Evolutionary conservation across 371 early-diverging fungal species (phyloP), one percentile per base, ranked within the genome.

Genomic region (Actinomucor elegans): DNA sequence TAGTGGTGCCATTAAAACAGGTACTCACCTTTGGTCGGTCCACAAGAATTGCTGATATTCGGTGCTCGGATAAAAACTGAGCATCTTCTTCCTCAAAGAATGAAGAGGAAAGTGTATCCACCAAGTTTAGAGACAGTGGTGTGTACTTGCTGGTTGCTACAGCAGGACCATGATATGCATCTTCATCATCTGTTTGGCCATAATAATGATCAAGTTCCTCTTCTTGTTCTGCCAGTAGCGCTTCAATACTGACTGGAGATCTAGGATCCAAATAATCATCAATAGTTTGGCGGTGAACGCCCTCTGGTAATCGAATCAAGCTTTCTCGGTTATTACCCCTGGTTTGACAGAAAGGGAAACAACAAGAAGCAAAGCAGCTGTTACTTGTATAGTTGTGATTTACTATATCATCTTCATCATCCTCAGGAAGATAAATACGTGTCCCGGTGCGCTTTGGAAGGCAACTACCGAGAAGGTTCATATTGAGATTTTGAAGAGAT

Each of bases 21-120:
- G 1, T n/a, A 7, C 8, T 28, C 47, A 58, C 59, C 52, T 52
- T 52, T 17, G 52, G 52, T 20, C 52, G 23, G 7, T 58, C 59
- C 17, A 47, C 47, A 12, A 61, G 43, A 7, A 61, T 61, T n/a
- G 61, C 55, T 15, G 61, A 48, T 48, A 61, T 61, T 9, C 61
- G 41, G 38, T 55, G 45, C 17, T 61, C 52, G 11, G 61, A 61
- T 11, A 61, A 10, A 46, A 37, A 55, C 32, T 61, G 46, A 32
- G 61, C 61, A 38, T 61, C 61, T 17, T 55, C 54, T 42, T 53
- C 61, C 12, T 55, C 51, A 6, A 35, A 20, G 12, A 44, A 17
- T 0, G 36, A n/a, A 18, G n/a, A 11, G 12, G 32, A 36, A 8
- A n/a, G 24, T 18, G 20, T 40, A 9, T 48, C 42, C 9, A 37